These are phyloP conservation scores for Astrephomene gubernaculifera DNA, from an alignment of 139 green algal species.

Conservation along the genomic window DNA sequence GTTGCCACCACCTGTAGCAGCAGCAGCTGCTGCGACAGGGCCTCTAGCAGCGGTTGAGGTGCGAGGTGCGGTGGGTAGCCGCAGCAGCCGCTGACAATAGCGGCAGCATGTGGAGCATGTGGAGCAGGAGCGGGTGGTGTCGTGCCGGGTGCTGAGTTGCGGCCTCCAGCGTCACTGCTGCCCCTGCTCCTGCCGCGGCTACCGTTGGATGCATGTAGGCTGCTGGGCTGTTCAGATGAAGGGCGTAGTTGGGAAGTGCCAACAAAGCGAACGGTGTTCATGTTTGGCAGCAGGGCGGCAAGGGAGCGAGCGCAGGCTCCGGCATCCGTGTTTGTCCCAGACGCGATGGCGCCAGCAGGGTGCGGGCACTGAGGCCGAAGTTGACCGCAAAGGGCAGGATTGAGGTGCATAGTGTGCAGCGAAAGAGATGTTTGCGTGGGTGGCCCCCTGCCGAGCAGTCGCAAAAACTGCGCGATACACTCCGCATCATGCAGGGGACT, in stretches of 20 bases:
- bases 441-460: not conserved
- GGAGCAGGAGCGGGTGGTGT: too few species aligned
- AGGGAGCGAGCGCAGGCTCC: not conserved
- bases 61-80: slow-evolving; percentile 1
- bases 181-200: not conserved
- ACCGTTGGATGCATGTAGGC: not conserved
- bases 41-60: not conserved
- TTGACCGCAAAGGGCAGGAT: not conserved
- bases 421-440: not conserved
- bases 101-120: too few species aligned
- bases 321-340: not conserved
- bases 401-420: not conserved
- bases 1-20: not conserved
- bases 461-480: not conserved
- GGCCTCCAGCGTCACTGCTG: not conserved
- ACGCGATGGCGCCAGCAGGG: not conserved
- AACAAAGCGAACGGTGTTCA: not conserved
- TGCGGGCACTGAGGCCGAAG: not conserved
- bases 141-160: too few species aligned
- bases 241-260: too few species aligned
- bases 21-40: not conserved
- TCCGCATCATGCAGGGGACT: not conserved
- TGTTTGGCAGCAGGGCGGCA: not conserved
- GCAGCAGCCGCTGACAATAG: too few species aligned
- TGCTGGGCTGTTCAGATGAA: too few species aligned